Evolutionary conservation across 495 filamentous ascomycete species (phyloP), one percentile per base, ranked within the genome.

Genomic region (Penicillium bialowiezense): DNA sequence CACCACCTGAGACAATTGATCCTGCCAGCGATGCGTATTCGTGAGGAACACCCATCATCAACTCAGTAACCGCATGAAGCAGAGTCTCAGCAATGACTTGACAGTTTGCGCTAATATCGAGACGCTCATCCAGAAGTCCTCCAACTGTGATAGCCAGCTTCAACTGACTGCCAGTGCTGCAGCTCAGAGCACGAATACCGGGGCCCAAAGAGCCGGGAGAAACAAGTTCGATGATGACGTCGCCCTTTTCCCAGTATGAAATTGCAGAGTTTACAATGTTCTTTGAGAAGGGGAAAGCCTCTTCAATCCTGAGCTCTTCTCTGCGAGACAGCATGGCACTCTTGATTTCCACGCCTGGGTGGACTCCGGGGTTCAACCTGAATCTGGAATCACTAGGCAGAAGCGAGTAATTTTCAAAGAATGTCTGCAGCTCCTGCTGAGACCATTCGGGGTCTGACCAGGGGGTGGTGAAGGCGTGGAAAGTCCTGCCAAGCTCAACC

Each of bases 71-170:
- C 12, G 76, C 73, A 45, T 82, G 80, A 1, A 82, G 50, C n/a
- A 83, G 48, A 15, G 73, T 74, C 55, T 83, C 79, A 0, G 79
- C 79, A 43, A 81, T 76, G 17, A 74, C 62, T 23, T 65, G 66
- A 45, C 71, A 75, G 46, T 76, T 78, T 15, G 67, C 67, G 28
- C 62, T 68, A 23, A 77, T 62, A 50, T 77, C 74, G 29, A 74
- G 59, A 10, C 62, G 56, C 33, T 67, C 51, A 36, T 71, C 59
- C 23, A 67, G 45, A 2, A 65, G 63, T 14, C 68, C 65, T 39
- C 67, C 67, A 10, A 76, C 64, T 24, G 69, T 62, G n/a, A 81
- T 62, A 13, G 68, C 58, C 34, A 81, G 53, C 24, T 62, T 64
- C 20, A 80, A 37, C 5, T 60, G 66, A 5, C 49, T 63, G 18